phyloP scores from a whole-genome alignment of 352 stramenopile species.

The Globisporangium mamillatum region DNA sequence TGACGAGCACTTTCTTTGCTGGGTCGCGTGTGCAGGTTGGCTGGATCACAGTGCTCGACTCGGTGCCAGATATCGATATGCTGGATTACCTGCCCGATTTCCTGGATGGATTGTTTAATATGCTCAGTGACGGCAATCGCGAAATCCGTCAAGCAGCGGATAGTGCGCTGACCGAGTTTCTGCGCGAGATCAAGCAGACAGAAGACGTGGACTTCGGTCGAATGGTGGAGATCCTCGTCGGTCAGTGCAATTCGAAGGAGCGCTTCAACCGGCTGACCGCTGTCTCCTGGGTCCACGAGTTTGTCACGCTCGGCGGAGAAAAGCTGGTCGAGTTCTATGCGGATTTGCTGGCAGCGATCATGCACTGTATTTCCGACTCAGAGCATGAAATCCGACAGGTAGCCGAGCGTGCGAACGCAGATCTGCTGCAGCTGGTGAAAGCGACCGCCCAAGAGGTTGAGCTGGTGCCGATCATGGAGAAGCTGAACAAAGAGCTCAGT shows the following conservation, averaged over 20 bases:
- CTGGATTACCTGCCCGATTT: constrained; percentile 98
- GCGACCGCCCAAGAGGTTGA: constrained; percentile 89
- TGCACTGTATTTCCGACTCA: constrained; percentile 97
- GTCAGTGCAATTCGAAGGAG: constrained; percentile 97
- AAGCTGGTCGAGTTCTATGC: constrained; percentile 95
- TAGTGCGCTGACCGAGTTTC: constrained; percentile 92
- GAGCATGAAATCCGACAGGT: constrained; percentile 96
- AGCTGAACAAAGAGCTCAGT: constrained; percentile 93
- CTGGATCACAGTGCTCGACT: constrained; percentile 99
- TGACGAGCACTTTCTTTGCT: background rate
- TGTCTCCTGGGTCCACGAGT: constrained; percentile 97
- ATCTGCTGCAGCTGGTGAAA: constrained; percentile 94
- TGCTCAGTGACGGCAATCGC: constrained; percentile 98
- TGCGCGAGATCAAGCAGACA: constrained; percentile 95
- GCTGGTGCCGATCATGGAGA: constrained; percentile 92
- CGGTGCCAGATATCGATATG: constrained; percentile 99
- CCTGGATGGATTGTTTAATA: constrained; percentile 99
- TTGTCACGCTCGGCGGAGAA: constrained; percentile 95
- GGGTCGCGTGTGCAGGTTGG: constrained; percentile 38
- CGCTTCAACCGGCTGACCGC: constrained; percentile 96
- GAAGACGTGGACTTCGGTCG: constrained; percentile 97
- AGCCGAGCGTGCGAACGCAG: constrained; percentile 96
- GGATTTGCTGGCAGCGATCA: constrained; percentile 94
- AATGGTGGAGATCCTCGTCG: constrained; percentile 97
- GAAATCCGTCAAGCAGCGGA: constrained; percentile 97